Evolutionary conservation across 768 basidiomycete species (phyloP).

Genomic region (Kwoniella sp.): DNA sequence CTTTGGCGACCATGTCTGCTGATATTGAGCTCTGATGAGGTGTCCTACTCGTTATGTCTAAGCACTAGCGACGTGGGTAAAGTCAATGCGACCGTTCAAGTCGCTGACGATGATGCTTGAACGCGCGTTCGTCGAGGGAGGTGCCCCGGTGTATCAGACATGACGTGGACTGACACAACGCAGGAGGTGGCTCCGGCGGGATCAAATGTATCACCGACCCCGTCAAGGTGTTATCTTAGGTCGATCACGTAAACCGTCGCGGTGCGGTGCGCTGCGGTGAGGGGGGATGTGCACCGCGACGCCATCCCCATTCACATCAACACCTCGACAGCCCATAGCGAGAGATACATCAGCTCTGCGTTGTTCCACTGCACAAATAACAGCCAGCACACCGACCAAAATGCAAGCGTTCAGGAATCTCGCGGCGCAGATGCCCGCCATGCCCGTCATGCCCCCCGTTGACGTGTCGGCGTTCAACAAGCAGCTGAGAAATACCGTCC

Average conservation of each 20-base stretch:
- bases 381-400: background rate
- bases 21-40: background rate
- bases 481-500: constrained; percentile 46
- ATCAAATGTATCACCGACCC: constrained; percentile 13
- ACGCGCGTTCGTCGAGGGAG: background rate
- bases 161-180: background rate
- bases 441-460: constrained; percentile 35
- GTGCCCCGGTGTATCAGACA: background rate
- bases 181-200: background rate
- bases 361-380: too few relatives aligned
- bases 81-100: background rate
- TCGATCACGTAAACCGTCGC: too few relatives aligned
- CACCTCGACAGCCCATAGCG: background rate
- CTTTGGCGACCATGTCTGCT: constrained; percentile 29
- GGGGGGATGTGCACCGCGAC: too few relatives aligned
- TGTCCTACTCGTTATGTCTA: background rate
- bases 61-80: background rate
- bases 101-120: constrained; percentile 8
- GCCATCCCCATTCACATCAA: background rate
- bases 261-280: too few relatives aligned
- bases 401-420: constrained; percentile 47
- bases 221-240: too few relatives aligned
- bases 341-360: too few relatives aligned
- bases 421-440: constrained; percentile 22
- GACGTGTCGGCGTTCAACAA: constrained; percentile 44